Evolutionary conservation across 331 rosid species (phyloP).

Genomic region (Malus hybrid): DNA sequence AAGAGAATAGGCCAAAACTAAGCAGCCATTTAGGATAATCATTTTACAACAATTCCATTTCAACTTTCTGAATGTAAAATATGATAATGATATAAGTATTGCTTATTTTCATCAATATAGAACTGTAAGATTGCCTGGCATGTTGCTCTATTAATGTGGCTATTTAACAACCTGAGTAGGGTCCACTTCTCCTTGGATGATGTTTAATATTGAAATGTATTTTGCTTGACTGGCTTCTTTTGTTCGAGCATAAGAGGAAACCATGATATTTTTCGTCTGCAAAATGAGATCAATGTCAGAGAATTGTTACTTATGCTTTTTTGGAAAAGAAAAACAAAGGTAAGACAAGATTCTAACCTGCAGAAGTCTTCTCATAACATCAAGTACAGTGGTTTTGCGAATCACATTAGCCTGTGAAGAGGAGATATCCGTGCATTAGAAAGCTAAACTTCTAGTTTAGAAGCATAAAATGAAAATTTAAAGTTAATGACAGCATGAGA

Average conservation of each 20-base stretch:
- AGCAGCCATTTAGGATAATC: neutral
- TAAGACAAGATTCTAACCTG: slow-evolving; percentile 47
- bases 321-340: neutral
- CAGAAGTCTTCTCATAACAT: slow-evolving; percentile 96
- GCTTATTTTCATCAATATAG: neutral
- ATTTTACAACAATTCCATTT: neutral
- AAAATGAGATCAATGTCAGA: slow-evolving; percentile 25
- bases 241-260: slow-evolving; percentile 91
- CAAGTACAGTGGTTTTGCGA: slow-evolving; percentile 95
- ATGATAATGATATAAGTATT: neutral
- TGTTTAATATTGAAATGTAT: slow-evolving; percentile 92
- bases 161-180: slow-evolving; percentile 74
- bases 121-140: neutral
- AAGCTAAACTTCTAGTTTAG: neutral
- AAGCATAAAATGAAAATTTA: neutral
- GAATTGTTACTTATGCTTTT: neutral
- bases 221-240: slow-evolving; percentile 99
- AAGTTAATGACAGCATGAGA: neutral
- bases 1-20: neutral
- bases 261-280: slow-evolving; percentile 98
- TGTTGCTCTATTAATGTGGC: neutral
- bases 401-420: slow-evolving; percentile 83
- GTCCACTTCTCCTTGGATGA: slow-evolving; percentile 98
- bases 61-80: neutral
- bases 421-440: slow-evolving; percentile 16